Base-by-base conservation (phyloP, 768 basidiomycete genomes). In the Lactarius sanguifluus region DNA sequence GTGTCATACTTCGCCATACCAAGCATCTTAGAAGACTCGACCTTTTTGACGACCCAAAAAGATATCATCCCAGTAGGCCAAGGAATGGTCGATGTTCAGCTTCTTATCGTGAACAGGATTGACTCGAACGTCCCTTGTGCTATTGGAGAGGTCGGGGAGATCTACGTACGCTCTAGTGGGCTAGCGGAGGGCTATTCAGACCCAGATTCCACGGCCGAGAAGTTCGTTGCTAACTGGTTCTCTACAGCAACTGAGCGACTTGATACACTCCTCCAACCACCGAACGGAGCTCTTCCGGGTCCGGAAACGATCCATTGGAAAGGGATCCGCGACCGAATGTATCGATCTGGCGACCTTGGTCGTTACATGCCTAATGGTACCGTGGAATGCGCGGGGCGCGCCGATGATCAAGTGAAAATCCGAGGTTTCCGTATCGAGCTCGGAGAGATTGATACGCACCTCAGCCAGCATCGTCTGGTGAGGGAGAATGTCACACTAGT, bases 341-440 rank as follows among this genome's bases (percentile, higher is more conserved):
- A 98, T 77, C 87, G 94, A 70, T 94, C 94, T 34, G 97, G 97
- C 25, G 97, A 99, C 77, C 83, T 99, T 5, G 97, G 97, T 2
- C 87, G 97, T 6, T 99, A 99, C 77, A 80, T 90, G 38, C 92
- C 97, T 1, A 85, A 91, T 75, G 97, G 97, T 5, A 86, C 85
- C 38, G 97, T 99, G 13, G 97, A 99, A 76, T 98, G 97, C 75
- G 95, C 92, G 0, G 97, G 97, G 23, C 86, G 97, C 25, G 96
- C 96, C 2, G 97, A 99, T 75, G 96, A 98, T 74, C 97, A 99
- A 75, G 93, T 99, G 79, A 98, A 99, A 80, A 98, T 99, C 77
- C 91, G 97, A 62, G 97, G 97, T 2, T 99, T 99, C 87, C 84
- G 97, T 30, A 98, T 99, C 73, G 97, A 99, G 76, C 84, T 98